Percentiles rank a stretch among this genome's conserved stretches.
These are phyloP conservation scores for Phytopythium sindhum DNA, from an alignment of 352 stramenopile species.

Conservation along the genomic window DNA sequence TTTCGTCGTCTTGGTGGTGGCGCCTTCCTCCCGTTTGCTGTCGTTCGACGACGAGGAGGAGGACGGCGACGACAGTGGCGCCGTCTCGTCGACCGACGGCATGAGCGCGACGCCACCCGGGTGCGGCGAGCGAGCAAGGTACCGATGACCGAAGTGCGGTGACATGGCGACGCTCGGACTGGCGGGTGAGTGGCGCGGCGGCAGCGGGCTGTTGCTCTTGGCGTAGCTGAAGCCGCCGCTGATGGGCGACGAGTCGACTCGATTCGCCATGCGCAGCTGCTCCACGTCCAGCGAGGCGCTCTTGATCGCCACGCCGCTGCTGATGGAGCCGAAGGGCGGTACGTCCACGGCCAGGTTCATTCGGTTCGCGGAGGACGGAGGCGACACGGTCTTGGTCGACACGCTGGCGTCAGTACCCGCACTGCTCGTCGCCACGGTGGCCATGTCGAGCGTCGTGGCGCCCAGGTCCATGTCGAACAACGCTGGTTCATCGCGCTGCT, in stretches of 20 bases:
- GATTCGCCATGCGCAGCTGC: slow-evolving; percentile 5
- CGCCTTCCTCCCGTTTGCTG: background rate
- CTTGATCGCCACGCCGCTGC: slow-evolving; percentile 17
- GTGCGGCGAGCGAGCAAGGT: slow-evolving; percentile 2
- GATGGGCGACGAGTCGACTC: background rate
- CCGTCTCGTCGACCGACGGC: slow-evolving; percentile 66
- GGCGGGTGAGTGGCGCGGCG: background rate
- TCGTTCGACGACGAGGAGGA: background rate
- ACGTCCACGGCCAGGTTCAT: slow-evolving; percentile 37
- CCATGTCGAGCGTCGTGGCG: too few species aligned
- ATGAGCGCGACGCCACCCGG: slow-evolving; percentile 51
- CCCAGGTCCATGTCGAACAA: slow-evolving; percentile 6
- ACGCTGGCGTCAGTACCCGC: background rate
- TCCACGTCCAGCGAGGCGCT: slow-evolving; percentile 2
- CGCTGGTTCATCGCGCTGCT: background rate
- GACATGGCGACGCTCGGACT: slow-evolving; percentile 1
- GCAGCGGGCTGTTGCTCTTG: slow-evolving; percentile 1
- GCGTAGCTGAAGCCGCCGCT: slow-evolving; percentile 1
- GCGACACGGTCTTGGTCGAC: slow-evolving; percentile 2
- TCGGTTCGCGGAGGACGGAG: slow-evolving; percentile 21
- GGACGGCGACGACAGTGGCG: slow-evolving; percentile 20
- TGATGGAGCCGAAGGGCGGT: slow-evolving; percentile 32
- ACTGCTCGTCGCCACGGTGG: background rate
- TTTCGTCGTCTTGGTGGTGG: background rate
- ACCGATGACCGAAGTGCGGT: background rate